phyloP scores from a whole-genome alignment of 2,329 filamentous ascomycete species.

The Fusarium heterosporum region DNA sequence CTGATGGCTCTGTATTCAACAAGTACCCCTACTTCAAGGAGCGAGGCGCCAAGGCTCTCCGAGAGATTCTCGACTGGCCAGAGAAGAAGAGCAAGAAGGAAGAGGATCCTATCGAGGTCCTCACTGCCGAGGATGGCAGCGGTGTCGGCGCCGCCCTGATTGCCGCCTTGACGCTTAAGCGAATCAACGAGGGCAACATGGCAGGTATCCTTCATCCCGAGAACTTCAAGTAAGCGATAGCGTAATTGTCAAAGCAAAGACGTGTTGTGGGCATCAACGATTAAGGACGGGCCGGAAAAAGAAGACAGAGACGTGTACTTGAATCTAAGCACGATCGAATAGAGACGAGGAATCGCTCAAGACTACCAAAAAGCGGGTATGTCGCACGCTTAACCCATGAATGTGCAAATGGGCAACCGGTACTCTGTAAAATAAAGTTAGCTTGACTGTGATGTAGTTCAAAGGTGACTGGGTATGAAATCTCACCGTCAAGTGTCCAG shows the following conservation, averaged over 20 bases:
- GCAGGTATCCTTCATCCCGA: conserved; percentile 74
- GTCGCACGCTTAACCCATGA: conserved; percentile 67
- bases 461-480: background rate
- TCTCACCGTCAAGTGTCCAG: conserved; percentile 82
- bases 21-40: conserved; percentile 99
- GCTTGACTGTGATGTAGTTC: background rate
- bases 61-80: conserved; percentile 96
- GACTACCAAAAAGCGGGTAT: conserved; percentile 28
- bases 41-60: conserved; percentile 86
- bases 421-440: conserved; percentile 65
- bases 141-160: conserved; percentile 98
- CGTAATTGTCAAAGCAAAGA: conserved; percentile 16
- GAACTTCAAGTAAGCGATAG: conserved; percentile 61
- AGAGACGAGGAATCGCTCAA: conserved; percentile 26
- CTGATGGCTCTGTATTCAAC: conserved; percentile 98
- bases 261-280: conserved; percentile 26
- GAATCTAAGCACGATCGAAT: conserved; percentile 28
- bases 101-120: conserved; percentile 87
- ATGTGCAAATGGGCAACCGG: conserved; percentile 78
- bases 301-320: conserved; percentile 39
- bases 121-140: conserved; percentile 93
- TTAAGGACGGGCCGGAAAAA: conserved; percentile 36
- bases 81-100: conserved; percentile 74
- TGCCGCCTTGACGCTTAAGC: conserved; percentile 76
- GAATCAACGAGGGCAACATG: conserved; percentile 71